phyloP scores from a whole-genome alignment of 352 stramenopile genomes.

The Nothophytophthora sp. region DNA sequence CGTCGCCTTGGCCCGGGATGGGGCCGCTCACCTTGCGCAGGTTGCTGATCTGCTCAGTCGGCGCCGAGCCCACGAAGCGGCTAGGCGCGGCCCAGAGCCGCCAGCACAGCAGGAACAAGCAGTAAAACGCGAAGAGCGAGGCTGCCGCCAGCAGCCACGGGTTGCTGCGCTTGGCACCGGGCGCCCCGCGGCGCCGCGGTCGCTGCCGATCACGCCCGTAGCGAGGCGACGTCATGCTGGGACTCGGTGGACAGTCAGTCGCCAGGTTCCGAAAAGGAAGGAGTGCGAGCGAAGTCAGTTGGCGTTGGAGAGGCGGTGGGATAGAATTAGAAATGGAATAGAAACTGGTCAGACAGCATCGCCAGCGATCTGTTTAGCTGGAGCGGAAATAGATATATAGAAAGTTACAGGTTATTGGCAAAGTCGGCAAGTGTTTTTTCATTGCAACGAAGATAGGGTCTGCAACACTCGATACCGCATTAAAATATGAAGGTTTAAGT shows the following conservation, averaged over 20 bases:
- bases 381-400: not conserved
- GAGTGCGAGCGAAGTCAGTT: no score
- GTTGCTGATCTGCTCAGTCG: slow-evolving; percentile 32
- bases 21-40: slow-evolving; percentile 24
- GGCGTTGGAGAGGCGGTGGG: not conserved
- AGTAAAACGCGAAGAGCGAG: slow-evolving; percentile 28
- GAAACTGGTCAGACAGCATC: not conserved
- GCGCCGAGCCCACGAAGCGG: slow-evolving; percentile 9
- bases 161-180: slow-evolving; percentile 12
- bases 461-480: no score
- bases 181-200: slow-evolving; percentile 7
- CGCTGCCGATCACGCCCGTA: slow-evolving; percentile 22
- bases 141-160: slow-evolving; percentile 15
- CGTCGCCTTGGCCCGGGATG: slow-evolving; percentile 9
- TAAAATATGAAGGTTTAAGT: no score
- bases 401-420: no score
- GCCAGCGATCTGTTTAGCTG: no score
- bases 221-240: slow-evolving; percentile 19
- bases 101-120: slow-evolving; percentile 28
- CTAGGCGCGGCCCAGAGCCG: slow-evolving; percentile 14
- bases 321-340: not conserved
- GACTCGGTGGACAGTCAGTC: not conserved
- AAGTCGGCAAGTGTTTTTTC: no score
- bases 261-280: no score
- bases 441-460: no score